Conservation (phyloP, 495 filamentous ascomycete genomes). For the Letharia columbiana region DNA sequence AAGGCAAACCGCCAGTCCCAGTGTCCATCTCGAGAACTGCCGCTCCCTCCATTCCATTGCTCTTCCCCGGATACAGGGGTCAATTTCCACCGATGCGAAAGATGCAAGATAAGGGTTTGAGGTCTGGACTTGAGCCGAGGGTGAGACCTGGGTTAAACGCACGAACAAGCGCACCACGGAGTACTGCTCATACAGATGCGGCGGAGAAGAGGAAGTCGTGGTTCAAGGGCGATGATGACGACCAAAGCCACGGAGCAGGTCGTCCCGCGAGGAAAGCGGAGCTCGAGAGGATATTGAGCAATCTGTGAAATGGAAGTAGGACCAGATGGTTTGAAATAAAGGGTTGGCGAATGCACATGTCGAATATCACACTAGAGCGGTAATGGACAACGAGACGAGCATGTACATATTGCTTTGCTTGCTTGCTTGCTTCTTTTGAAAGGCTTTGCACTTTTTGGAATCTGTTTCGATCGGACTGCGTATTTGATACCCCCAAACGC, state of each 20-base stretch:
- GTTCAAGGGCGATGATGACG: background rate
- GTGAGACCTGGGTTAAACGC: background rate
- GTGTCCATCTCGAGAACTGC: conserved; percentile 2
- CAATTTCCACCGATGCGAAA: conserved; percentile 3
- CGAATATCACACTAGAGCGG: no score
- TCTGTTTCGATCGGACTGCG: no score
- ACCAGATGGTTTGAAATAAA: no score
- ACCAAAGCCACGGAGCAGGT: background rate
- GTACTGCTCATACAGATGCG: background rate
- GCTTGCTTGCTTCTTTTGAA: no score
- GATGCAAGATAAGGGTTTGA: background rate
- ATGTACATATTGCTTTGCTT: no score
- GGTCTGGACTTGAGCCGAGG: background rate
- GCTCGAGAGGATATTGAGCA: conserved; percentile 1
- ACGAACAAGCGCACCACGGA: background rate
- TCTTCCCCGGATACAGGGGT: background rate
- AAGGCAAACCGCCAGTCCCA: conserved; percentile 6
- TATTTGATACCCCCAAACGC: no score
- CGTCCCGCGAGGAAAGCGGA: background rate
- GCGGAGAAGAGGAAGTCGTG: conserved; percentile 13
- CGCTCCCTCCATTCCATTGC: background rate
- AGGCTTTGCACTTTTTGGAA: no score
- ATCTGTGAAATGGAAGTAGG: background rate
- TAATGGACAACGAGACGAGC: no score
- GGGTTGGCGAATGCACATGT: no score